Percentiles rank a stretch among this genome's conserved stretches.
phyloP scores from a whole-genome alignment of 1,139 yeast genomes.

The Saccharomyces hybrid region DNA sequence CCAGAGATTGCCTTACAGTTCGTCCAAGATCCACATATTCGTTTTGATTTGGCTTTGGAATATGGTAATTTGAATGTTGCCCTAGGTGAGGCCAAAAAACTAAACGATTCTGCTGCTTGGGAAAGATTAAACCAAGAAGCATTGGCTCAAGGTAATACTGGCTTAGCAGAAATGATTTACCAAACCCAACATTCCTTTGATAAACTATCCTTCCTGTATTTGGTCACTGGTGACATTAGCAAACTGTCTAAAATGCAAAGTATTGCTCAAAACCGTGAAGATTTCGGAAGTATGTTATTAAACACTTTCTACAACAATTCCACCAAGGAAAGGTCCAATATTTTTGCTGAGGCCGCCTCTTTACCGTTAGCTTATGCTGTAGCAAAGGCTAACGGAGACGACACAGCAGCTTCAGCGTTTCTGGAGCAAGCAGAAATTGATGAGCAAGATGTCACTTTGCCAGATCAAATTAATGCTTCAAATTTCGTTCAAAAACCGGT shows the following conservation, averaged over 20 bases:
- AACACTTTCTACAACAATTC: constrained; percentile 75
- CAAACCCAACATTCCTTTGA: constrained; percentile 86
- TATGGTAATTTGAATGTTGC: constrained; percentile 87
- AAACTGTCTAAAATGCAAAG: constrained; percentile 78
- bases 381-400: constrained; percentile 81
- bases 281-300: constrained; percentile 70
- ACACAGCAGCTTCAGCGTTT: constrained; percentile 63
- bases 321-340: constrained; percentile 65
- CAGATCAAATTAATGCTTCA: constrained; percentile 35
- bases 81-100: constrained; percentile 75
- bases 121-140: constrained; percentile 81
- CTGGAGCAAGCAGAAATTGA: constrained; percentile 60
- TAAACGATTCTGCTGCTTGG: constrained; percentile 70
- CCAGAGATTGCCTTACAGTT: constrained; percentile 94
- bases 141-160: constrained; percentile 78
- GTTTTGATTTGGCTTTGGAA: constrained; percentile 92
- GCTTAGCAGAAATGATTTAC: constrained; percentile 77
- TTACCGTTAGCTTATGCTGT: constrained; percentile 87
- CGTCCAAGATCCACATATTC: constrained; percentile 92
- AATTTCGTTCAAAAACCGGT: constrained; percentile 18
- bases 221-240: constrained; percentile 70
- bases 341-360: constrained; percentile 72
- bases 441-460: constrained; percentile 60
- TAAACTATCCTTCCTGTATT: constrained; percentile 79
- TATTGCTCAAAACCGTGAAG: constrained; percentile 86